Conservation (phyloP, 495 filamentous ascomycete species). For the Hypomontagnella submonticulosa region DNA sequence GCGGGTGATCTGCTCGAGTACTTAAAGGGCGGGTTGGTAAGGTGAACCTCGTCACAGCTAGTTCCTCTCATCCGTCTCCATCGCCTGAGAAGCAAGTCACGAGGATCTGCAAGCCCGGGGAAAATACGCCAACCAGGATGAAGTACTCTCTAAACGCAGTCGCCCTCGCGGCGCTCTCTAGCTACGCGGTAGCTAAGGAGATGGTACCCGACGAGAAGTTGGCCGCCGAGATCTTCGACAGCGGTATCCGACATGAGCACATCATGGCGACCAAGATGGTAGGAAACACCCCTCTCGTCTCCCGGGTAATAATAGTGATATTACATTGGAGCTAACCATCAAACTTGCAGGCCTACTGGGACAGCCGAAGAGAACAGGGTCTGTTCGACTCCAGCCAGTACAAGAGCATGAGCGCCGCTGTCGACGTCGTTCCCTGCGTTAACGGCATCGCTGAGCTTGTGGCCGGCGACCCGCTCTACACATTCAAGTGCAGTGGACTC, state of each 20-base stretch:
- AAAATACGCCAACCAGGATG: slow-evolving; percentile 40
- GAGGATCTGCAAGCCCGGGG: slow-evolving; percentile 19
- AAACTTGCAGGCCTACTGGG: slow-evolving; percentile 49
- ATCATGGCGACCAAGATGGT: slow-evolving; percentile 61
- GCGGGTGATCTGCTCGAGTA: slow-evolving; percentile 11
- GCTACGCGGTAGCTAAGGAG: slow-evolving; percentile 50
- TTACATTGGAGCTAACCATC: slow-evolving; percentile 3
- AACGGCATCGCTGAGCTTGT: slow-evolving; percentile 59
- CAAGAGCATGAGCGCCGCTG: slow-evolving; percentile 43
- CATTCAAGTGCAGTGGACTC: slow-evolving; percentile 64
- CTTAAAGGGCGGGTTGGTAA: slow-evolving; percentile 24
- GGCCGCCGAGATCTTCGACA: slow-evolving; percentile 55
- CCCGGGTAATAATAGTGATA: too few species aligned
- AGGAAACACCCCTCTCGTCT: neutral
- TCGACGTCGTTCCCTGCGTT: slow-evolving; percentile 51
- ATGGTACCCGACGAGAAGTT: slow-evolving; percentile 46
- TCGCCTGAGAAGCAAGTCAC: slow-evolving; percentile 18
- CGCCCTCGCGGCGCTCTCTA: slow-evolving; percentile 50
- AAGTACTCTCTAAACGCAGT: slow-evolving; percentile 46
- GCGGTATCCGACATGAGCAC: slow-evolving; percentile 56
- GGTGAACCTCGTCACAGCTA: slow-evolving; percentile 4
- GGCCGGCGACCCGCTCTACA: slow-evolving; percentile 56
- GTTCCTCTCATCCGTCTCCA: slow-evolving; percentile 9
- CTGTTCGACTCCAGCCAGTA: slow-evolving; percentile 54
- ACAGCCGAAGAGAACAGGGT: slow-evolving; percentile 48